A percentile compares a stretch with the other conserved stretches of the same genome.
Conservation (phyloP, 257 asterid species). For the Salvia rosmarinus region DNA sequence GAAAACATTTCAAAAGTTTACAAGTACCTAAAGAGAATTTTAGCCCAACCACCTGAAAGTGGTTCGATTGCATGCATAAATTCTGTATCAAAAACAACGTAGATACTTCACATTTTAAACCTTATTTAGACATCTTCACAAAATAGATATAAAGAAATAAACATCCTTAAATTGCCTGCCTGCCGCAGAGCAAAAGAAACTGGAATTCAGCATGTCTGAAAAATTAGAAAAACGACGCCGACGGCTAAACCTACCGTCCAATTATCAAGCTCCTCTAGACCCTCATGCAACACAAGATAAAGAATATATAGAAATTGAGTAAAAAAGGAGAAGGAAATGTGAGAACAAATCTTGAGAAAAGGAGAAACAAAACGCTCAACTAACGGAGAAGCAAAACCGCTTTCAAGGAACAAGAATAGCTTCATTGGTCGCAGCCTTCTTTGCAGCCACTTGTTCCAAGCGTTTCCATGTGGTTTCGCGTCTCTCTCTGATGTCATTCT, state of each 20-base stretch:
- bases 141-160: slow-evolving; percentile 5
- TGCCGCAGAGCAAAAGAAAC: slow-evolving; percentile 32
- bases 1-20: too few relatives aligned
- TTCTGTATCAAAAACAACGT: too few relatives aligned
- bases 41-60: too few relatives aligned
- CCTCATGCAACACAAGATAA: slow-evolving; percentile 7
- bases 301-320: not conserved
- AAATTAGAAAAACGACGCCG: slow-evolving; percentile 19
- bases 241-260: slow-evolving; percentile 27
- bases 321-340: not conserved
- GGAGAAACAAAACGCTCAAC: not conserved
- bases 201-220: slow-evolving; percentile 14
- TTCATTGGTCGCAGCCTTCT: slow-evolving; percentile 51
- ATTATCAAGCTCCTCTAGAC: slow-evolving; percentile 26
- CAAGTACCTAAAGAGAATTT: too few relatives aligned
- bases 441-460: slow-evolving; percentile 61
- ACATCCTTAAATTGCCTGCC: slow-evolving; percentile 17
- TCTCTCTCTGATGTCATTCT: slow-evolving; percentile 50
- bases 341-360: not conserved
- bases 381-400: not conserved
- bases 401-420: slow-evolving; percentile 59
- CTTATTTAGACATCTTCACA: slow-evolving; percentile 14
- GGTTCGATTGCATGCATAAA: too few relatives aligned
- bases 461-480: slow-evolving; percentile 76
- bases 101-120: not conserved